Conservation (phyloP, 2,329 filamentous ascomycete genomes). For the Leptographium radiaticola region DNA sequence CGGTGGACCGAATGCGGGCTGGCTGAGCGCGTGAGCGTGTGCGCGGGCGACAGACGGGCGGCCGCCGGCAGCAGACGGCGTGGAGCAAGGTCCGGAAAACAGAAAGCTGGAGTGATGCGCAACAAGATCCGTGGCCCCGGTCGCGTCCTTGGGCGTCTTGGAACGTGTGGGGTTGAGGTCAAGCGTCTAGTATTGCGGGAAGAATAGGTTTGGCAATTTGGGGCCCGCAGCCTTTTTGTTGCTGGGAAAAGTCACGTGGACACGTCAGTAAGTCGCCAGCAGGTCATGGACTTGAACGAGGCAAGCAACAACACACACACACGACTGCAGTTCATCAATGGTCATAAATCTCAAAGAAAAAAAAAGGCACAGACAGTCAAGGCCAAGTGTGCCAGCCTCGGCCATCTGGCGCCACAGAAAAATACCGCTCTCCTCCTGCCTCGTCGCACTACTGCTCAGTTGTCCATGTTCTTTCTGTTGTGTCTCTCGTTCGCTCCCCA, state of each 20-base stretch:
- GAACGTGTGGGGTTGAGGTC: conserved; percentile 2
- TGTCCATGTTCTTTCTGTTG: too few species aligned
- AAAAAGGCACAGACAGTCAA: not conserved
- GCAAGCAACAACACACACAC: not conserved
- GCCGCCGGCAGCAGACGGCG: not conserved
- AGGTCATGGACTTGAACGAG: not conserved
- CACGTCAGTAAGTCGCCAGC: too few species aligned
- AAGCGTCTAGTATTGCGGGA: not conserved
- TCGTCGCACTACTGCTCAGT: not conserved
- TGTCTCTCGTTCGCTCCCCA: not conserved
- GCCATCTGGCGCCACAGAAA: not conserved
- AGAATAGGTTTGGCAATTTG: not conserved
- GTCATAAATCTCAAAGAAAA: not conserved
- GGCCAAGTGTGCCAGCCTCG: not conserved
- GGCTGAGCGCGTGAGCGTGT: too few species aligned
- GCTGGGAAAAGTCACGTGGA: not conserved
- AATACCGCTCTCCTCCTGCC: not conserved
- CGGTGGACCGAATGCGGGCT: too few species aligned
- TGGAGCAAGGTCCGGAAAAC: not conserved
- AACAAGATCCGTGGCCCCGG: not conserved
- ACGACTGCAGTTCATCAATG: not conserved
- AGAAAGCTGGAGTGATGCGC: not conserved
- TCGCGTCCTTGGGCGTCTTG: conserved; percentile 3
- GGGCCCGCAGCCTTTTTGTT: not conserved
- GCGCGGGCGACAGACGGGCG: not conserved